Evolutionary conservation across 441 rosid species (phyloP).

Genomic region (Adansonia gregorii): DNA sequence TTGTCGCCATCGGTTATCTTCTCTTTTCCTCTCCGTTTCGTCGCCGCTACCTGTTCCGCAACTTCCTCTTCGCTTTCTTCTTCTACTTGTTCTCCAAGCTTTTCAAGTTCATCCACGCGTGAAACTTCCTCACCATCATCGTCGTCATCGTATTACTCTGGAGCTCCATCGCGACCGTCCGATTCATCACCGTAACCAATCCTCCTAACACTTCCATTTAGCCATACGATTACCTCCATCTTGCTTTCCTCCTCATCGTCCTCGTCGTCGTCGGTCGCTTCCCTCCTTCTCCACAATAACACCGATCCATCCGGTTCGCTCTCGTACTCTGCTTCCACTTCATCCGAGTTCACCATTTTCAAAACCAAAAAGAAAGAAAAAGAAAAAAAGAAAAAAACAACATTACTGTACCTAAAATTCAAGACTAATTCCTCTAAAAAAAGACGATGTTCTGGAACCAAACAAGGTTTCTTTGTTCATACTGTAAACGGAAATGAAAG

Average conservation of each 20-base stretch:
- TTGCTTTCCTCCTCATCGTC: conserved; percentile 20
- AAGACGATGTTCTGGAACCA: not conserved
- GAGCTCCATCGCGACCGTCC: conserved; percentile 29
- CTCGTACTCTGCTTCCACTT: conserved; percentile 14
- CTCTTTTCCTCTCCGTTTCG: conserved; percentile 22
- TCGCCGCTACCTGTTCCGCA: not conserved
- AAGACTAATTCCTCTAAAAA: not conserved
- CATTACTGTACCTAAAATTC: not conserved
- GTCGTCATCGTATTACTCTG: conserved; percentile 14
- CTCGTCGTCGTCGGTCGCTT: conserved; percentile 28
- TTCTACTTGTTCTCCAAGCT: conserved; percentile 16
- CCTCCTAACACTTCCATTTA: not conserved
- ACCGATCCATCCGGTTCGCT: conserved; percentile 22
- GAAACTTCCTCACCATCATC: conserved; percentile 8
- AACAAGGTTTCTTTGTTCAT: not conserved
- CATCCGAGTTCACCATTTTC: conserved; percentile 9
- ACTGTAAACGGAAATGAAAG: not conserved
- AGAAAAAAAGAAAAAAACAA: not conserved
- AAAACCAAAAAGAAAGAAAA: not conserved
- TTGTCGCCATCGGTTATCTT: not conserved
- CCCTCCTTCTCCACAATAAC: conserved; percentile 26
- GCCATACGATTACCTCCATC: not conserved
- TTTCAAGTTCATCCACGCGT: conserved; percentile 16
- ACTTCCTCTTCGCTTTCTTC: conserved; percentile 15
- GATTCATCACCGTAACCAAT: conserved; percentile 23